A percentile compares a stretch with the other conserved stretches of the same genome.
These are phyloP conservation scores for Fusarium luffae DNA, from an alignment of 2,329 filamentous ascomycete species.

Conservation along the genomic window DNA sequence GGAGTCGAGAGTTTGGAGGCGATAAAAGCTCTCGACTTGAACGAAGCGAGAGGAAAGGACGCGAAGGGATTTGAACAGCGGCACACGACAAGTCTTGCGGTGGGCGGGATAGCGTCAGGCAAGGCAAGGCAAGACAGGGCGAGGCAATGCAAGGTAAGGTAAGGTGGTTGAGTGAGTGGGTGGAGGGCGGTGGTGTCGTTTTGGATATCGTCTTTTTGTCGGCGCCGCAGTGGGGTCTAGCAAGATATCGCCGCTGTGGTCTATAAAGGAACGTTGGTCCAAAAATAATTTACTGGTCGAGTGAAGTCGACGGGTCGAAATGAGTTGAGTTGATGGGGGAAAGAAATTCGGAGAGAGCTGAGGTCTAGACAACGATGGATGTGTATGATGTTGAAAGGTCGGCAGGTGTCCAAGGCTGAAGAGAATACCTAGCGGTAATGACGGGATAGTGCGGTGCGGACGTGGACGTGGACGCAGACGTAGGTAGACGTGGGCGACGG, in stretches of 20 bases:
- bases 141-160: constrained; percentile 10
- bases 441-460: constrained; percentile 14
- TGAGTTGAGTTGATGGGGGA: not conserved
- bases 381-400: constrained; percentile 33
- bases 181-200: constrained; percentile 38
- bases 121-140: constrained; percentile 12
- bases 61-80: constrained; percentile 32
- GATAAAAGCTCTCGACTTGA: constrained; percentile 24
- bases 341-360: not conserved
- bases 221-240: constrained; percentile 40
- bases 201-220: constrained; percentile 42
- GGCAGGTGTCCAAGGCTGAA: constrained; percentile 38
- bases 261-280: constrained; percentile 29
- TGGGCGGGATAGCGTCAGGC: constrained; percentile 31
- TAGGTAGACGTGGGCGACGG: constrained; percentile 1
- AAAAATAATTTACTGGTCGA: constrained; percentile 23
- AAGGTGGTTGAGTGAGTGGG: constrained; percentile 23
- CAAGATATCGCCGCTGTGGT: constrained; percentile 37
- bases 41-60: constrained; percentile 8
- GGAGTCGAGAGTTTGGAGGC: constrained; percentile 21
- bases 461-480: constrained; percentile 25
- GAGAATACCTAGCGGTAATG: constrained; percentile 23
- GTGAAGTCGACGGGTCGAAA: constrained; percentile 15
- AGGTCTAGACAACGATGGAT: constrained; percentile 15
- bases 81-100: constrained; percentile 39